Evolutionary conservation across 31 red algal species (phyloP).

Genomic region (Endocladia muricata): DNA sequence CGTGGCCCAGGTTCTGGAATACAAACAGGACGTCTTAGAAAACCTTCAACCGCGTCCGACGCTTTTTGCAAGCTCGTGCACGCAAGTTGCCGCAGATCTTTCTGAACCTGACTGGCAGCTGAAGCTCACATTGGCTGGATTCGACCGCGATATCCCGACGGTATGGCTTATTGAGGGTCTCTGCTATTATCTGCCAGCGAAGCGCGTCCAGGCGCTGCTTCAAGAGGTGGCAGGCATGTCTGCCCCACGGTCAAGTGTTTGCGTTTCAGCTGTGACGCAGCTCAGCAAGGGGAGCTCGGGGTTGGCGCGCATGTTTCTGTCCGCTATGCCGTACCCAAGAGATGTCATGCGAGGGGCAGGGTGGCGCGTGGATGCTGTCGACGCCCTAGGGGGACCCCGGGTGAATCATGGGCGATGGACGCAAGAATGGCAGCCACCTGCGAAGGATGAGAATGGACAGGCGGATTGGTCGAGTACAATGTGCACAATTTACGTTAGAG

Average conservation of each 20-base stretch:
- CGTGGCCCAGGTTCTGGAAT: constrained; percentile 24
- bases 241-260: not conserved
- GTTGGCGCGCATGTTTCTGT: constrained; percentile 1
- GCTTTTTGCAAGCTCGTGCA: not conserved
- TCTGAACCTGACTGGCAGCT: constrained; percentile 14
- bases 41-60: not conserved
- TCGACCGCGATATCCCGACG: constrained; percentile 20
- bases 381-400: constrained; percentile 1
- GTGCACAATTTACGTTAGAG: not conserved
- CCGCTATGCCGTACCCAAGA: not conserved
- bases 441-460: not conserved
- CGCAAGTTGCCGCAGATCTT: not conserved
- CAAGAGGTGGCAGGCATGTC: not conserved
- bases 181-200: constrained; percentile 31
- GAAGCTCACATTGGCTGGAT: constrained; percentile 26
- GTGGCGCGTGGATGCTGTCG: constrained; percentile 9
- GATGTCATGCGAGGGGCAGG: constrained; percentile 4
- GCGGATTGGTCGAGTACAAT: not conserved
- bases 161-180: constrained; percentile 53
- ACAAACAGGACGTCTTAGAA: constrained; percentile 15
- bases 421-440: not conserved
- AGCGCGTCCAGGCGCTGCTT: not conserved
- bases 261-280: constrained; percentile 5
- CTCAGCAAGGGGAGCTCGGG: not conserved
- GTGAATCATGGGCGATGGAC: constrained; percentile 29